Conservation (phyloP, 768 basidiomycete genomes). For the Termitomyces eurrhizus region DNA sequence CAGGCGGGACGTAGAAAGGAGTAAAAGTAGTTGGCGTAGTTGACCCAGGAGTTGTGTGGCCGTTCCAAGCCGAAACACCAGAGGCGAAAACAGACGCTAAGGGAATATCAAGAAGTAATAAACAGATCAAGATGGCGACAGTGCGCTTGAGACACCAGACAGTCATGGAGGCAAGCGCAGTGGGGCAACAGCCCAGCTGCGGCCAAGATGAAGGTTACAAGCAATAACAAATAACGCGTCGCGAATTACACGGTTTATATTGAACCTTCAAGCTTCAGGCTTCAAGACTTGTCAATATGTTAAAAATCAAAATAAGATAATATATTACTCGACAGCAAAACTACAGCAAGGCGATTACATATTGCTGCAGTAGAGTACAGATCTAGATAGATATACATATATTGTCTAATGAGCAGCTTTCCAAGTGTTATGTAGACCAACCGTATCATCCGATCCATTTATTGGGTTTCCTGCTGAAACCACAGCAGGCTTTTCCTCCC, state of each 20-base stretch:
- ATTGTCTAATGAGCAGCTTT: conserved; percentile 25
- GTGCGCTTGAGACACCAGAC: neutral
- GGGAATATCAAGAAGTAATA: conserved; percentile 13
- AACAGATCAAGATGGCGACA: conserved; percentile 6
- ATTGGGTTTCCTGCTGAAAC: conserved; percentile 37
- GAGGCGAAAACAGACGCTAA: conserved; percentile 13
- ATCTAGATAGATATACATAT: conserved; percentile 12
- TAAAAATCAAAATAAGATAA: neutral
- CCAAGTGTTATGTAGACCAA: conserved; percentile 78
- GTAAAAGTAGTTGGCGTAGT: conserved; percentile 44
- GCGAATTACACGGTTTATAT: neutral
- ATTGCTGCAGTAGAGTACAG: conserved; percentile 7
- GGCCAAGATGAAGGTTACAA: neutral
- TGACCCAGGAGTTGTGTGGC: conserved; percentile 50
- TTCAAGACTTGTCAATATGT: neutral
- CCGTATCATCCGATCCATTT: conserved; percentile 70
- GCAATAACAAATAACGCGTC: conserved; percentile 1
- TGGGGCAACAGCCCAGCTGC: no score
- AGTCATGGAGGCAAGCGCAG: conserved; percentile 11
- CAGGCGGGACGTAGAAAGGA: conserved; percentile 72
- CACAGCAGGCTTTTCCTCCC: conserved; percentile 16
- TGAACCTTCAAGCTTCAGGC: neutral
- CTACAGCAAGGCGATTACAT: neutral
- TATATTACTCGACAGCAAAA: neutral
- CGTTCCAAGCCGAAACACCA: conserved; percentile 64